A percentile compares a stretch with the other conserved stretches of the same genome.
These are phyloP conservation scores for Tremellales sp. DNA, from an alignment of 1,284 basidiomycete genomes.

Conservation along the genomic window DNA sequence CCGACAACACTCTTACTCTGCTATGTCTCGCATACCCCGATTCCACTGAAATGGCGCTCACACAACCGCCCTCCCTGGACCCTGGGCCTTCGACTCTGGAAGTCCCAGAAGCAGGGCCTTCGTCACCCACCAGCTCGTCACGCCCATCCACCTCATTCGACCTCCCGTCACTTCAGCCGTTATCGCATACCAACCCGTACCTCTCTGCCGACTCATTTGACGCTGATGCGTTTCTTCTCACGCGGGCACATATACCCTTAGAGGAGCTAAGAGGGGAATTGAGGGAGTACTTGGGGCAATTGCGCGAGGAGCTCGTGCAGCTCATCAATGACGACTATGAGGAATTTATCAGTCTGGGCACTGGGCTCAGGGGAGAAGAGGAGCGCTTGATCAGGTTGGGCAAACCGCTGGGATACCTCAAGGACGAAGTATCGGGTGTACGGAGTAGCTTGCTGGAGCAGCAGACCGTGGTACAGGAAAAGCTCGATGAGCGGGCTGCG, in stretches of 20 bases:
- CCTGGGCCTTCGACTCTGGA: no score
- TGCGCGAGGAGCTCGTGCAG: conserved; percentile 88
- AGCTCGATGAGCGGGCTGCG: conserved; percentile 65
- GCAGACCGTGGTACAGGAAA: conserved; percentile 69
- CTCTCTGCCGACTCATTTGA: conserved; percentile 67
- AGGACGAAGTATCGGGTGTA: conserved; percentile 59
- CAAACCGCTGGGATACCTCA: conserved; percentile 62
- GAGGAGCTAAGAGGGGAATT: conserved; percentile 82
- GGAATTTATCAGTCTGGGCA: conserved; percentile 92
- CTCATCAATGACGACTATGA: conserved; percentile 98
- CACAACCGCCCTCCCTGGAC: no score
- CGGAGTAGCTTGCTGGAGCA: conserved; percentile 44
- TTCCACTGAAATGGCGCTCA: no score
- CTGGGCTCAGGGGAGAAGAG: conserved; percentile 79
- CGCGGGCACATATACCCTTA: conserved; percentile 77
- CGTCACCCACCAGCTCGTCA: background rate
- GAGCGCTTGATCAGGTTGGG: conserved; percentile 63
- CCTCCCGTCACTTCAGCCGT: conserved; percentile 68
- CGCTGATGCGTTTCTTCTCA: conserved; percentile 82
- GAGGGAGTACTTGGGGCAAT: conserved; percentile 70
- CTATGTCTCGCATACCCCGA: no score
- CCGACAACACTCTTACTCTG: no score
- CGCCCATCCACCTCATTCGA: conserved; percentile 42
- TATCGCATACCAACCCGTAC: conserved; percentile 72
- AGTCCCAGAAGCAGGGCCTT: background rate